A percentile compares a stretch with the other conserved stretches of the same genome.
phyloP scores from a whole-genome alignment of 2,329 filamentous ascomycete genomes.

The Epichloe coenophiala region DNA sequence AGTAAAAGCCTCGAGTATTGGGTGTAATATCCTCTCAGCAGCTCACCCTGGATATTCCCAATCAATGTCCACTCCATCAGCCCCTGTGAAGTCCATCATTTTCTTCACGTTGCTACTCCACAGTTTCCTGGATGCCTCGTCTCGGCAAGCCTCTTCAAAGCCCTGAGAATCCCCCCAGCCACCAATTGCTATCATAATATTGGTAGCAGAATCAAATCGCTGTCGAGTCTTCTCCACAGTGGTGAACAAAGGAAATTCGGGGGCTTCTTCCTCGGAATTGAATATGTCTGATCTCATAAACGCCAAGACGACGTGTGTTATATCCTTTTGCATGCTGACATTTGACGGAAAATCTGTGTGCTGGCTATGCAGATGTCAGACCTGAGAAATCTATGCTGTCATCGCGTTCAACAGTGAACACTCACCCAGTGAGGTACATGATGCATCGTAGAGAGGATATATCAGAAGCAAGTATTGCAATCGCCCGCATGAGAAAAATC shows the following conservation, averaged over 20 bases:
- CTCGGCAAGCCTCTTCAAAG: conserved; percentile 43
- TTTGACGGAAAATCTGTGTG: conserved; percentile 28
- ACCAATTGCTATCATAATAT: conserved; percentile 58
- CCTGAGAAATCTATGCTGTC: background rate
- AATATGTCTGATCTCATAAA: conserved; percentile 42
- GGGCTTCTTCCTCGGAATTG: conserved; percentile 25
- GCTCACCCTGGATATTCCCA: conserved; percentile 47
- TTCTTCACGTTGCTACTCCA: conserved; percentile 52
- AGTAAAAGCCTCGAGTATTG: background rate
- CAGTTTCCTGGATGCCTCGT: conserved; percentile 33
- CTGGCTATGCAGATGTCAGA: conserved; percentile 23
- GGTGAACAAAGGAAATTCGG: conserved; percentile 38
- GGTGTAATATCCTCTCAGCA: background rate
- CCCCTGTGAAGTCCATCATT: conserved; percentile 48
- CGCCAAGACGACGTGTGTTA: conserved; percentile 46
- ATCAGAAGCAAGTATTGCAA: conserved; percentile 1
- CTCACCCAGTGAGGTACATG: conserved; percentile 38
- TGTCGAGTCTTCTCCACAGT: conserved; percentile 32
- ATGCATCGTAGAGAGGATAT: conserved; percentile 19
- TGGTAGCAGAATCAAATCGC: conserved; percentile 37
- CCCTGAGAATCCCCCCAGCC: conserved; percentile 60
- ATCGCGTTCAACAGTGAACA: background rate
- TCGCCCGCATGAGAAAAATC: conserved; percentile 2
- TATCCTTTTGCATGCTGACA: conserved; percentile 21
- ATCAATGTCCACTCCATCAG: conserved; percentile 53